These are phyloP conservation scores for Podosphaera leucotricha DNA, from an alignment of 2,329 filamentous ascomycete species.

Conservation along the genomic window DNA sequence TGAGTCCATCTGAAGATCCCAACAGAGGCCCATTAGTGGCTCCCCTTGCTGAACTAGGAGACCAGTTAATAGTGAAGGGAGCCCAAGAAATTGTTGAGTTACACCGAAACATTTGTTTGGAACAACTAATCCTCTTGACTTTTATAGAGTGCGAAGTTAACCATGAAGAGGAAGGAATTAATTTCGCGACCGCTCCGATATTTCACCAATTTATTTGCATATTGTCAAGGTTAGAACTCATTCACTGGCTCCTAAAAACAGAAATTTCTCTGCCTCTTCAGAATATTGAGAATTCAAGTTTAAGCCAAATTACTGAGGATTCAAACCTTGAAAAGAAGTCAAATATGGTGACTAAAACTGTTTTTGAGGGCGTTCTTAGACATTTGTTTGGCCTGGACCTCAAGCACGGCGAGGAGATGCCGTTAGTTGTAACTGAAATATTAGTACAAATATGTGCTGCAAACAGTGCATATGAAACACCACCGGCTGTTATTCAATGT, in stretches of 20 bases:
- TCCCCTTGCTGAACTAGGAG: conserved; percentile 51
- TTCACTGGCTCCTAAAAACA: conserved; percentile 41
- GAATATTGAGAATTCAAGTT: conserved; percentile 19
- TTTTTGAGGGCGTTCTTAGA: conserved; percentile 33
- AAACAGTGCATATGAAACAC: conserved; percentile 39
- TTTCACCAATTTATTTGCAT: conserved; percentile 47
- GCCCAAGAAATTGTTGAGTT: conserved; percentile 56
- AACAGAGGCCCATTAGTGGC: conserved; percentile 5
- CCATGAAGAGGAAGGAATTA: conserved; percentile 41
- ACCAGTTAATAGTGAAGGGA: conserved; percentile 48
- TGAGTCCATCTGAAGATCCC: conserved; percentile 20
- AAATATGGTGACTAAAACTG: conserved; percentile 29
- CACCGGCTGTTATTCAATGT: conserved; percentile 33
- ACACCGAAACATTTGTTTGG: conserved; percentile 52
- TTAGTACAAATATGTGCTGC: conserved; percentile 40
- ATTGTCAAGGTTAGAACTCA: conserved; percentile 50
- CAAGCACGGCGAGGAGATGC: conserved; percentile 25
- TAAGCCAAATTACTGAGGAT: conserved; percentile 11
- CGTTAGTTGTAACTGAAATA: conserved; percentile 40
- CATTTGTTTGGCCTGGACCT: conserved; percentile 38
- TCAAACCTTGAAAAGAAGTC: conserved; percentile 16
- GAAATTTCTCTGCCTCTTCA: conserved; percentile 26
- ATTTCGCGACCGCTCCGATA: conserved; percentile 45
- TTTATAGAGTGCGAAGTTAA: conserved; percentile 73
- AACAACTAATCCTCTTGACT: conserved; percentile 59